phyloP scores from a whole-genome alignment of 2,329 filamentous ascomycete species.

The Arachnomyces sp. region DNA sequence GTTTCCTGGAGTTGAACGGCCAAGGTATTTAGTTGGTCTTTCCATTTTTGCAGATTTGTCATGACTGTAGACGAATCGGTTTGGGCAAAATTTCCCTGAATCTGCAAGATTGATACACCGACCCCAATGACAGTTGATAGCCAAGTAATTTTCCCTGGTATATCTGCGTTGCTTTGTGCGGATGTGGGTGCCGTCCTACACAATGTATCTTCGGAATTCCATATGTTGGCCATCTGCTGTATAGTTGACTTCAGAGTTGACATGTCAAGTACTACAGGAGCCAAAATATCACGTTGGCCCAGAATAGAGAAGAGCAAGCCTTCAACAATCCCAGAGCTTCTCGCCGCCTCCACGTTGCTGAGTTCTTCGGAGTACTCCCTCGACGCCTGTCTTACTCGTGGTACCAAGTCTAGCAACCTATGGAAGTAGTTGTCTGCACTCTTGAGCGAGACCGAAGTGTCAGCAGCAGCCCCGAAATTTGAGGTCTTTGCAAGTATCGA shows the following conservation, averaged over 20 bases:
- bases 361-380: conserved; percentile 78
- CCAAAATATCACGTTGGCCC: conserved; percentile 32
- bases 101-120: conserved; percentile 53
- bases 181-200: conserved; percentile 14
- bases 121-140: conserved; percentile 61
- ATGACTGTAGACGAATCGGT: conserved; percentile 41
- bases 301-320: conserved; percentile 58
- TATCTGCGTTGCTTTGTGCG: conserved; percentile 14
- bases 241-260: conserved; percentile 23
- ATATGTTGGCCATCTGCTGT: conserved; percentile 27
- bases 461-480: conserved; percentile 25
- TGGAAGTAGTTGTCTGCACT: conserved; percentile 68
- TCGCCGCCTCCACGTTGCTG: conserved; percentile 67
- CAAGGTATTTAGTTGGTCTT: conserved; percentile 41
- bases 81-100: conserved; percentile 60
- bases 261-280: conserved; percentile 24
- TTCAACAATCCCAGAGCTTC: conserved; percentile 80
- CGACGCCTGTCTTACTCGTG: conserved; percentile 57
- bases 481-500: conserved; percentile 57
- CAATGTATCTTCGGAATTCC: conserved; percentile 21
- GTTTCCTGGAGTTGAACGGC: conserved; percentile 37
- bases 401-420: conserved; percentile 66
- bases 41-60: conserved; percentile 45
- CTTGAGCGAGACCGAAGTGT: conserved; percentile 19
- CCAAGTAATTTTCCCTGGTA: conserved; percentile 46